Conservation (phyloP, 2,329 filamentous ascomycete species). For the Ophiostoma triangulosporum region DNA sequence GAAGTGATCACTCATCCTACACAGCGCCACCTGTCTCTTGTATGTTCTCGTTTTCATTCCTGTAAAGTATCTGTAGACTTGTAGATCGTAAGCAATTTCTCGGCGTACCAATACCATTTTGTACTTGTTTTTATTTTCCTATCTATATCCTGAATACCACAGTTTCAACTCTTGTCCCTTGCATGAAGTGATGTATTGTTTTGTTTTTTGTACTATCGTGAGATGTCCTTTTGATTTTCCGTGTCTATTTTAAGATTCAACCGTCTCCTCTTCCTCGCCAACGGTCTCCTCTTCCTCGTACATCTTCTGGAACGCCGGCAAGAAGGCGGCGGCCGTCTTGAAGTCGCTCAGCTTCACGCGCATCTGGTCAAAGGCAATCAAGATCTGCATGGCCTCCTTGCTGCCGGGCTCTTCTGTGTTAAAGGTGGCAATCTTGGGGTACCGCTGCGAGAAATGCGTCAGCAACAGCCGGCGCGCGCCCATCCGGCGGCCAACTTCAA, state of each 20-base stretch:
- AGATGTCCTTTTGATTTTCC: neutral
- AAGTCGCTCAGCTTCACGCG: conserved; percentile 57
- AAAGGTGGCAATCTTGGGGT: conserved; percentile 57
- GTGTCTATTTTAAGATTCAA: neutral
- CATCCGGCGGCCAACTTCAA: conserved; percentile 67
- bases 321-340: conserved; percentile 35
- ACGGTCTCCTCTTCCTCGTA: conserved; percentile 11
- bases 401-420: conserved; percentile 15
- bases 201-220: too few species aligned
- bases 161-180: too few species aligned
- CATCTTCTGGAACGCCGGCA: conserved; percentile 17
- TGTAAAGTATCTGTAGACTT: too few species aligned
- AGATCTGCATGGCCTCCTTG: conserved; percentile 43
- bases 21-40: neutral
- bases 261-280: neutral
- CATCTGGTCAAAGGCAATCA: conserved; percentile 73
- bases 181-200: neutral
- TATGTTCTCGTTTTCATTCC: too few species aligned
- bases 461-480: conserved; percentile 64
- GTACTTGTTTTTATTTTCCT: neutral
- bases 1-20: neutral
- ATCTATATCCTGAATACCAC: neutral
- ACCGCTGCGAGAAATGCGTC: conserved; percentile 92
- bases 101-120: neutral
- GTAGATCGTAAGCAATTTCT: neutral